Evolutionary conservation across 176 grass and related monocot species (phyloP).

Genomic region (Aegilops tauschii): DNA sequence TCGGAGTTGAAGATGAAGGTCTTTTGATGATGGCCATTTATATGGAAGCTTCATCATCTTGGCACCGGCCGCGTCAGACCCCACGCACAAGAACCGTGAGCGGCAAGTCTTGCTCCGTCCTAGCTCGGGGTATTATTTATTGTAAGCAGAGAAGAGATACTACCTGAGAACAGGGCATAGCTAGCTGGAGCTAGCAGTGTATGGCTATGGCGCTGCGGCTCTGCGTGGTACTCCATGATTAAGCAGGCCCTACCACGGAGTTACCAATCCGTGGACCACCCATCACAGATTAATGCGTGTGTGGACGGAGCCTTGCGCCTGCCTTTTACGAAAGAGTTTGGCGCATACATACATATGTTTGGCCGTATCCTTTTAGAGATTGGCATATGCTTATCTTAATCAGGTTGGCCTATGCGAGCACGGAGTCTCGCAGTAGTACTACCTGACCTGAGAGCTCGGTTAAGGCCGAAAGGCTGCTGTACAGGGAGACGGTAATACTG

Average conservation of each 20-base stretch:
- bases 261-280: neutral
- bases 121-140: neutral
- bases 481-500: neutral
- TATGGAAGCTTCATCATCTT: neutral
- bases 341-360: neutral
- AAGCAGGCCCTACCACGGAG: neutral
- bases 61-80: neutral
- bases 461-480: neutral
- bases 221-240: neutral
- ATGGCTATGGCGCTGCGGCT: neutral
- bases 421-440: neutral
- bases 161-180: neutral
- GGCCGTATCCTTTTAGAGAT: neutral
- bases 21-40: neutral
- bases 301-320: neutral
- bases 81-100: conserved; percentile 14
- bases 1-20: neutral
- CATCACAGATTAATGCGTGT: neutral
- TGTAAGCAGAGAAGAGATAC: neutral
- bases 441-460: neutral
- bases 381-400: neutral
- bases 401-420: neutral
- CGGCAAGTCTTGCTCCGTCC: neutral
- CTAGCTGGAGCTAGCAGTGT: neutral
- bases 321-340: neutral